Evolutionary conservation across 1,284 basidiomycete genomes (phyloP).

Genomic region (Gymnopus androsaceus): DNA sequence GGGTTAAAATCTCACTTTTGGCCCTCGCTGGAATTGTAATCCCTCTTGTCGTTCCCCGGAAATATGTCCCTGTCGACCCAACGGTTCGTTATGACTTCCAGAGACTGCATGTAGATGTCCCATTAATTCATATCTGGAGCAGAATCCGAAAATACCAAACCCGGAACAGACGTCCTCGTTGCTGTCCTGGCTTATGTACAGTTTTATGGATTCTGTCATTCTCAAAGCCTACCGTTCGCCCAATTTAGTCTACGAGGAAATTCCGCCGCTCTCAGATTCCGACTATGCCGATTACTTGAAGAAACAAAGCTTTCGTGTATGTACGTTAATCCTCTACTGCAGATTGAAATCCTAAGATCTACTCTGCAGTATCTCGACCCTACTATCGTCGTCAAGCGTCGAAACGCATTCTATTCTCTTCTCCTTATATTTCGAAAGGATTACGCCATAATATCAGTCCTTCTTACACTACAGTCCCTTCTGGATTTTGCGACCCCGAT

Average conservation of each 20-base stretch:
- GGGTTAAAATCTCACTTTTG: no score
- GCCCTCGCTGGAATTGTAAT: no score
- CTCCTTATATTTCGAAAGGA: conserved; percentile 33
- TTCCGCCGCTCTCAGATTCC: conserved; percentile 53
- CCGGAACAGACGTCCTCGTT: conserved; percentile 58
- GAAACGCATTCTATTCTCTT: conserved; percentile 30
- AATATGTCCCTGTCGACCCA: conserved; percentile 31
- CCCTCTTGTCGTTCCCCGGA: conserved; percentile 30
- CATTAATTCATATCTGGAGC: conserved; percentile 29
- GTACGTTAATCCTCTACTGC: no score
- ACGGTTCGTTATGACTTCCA: conserved; percentile 24
- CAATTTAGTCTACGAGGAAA: conserved; percentile 33
- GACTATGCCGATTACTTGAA: conserved; percentile 36
- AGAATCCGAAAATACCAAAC: conserved; percentile 40
- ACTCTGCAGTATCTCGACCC: conserved; percentile 12
- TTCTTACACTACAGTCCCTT: conserved; percentile 1
- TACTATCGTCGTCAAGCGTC: conserved; percentile 13
- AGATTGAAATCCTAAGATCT: conserved; percentile 26
- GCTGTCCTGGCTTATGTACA: conserved; percentile 48
- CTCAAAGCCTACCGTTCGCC: conserved; percentile 30
- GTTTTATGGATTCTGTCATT: conserved; percentile 49
- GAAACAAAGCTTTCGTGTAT: conserved; percentile 26
- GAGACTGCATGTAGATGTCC: not conserved
- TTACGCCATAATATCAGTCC: conserved; percentile 28
- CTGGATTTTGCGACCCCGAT: conserved; percentile 37